phyloP scores from a whole-genome alignment of 345 rosid genomes.

The Eucalyptus pumila region DNA sequence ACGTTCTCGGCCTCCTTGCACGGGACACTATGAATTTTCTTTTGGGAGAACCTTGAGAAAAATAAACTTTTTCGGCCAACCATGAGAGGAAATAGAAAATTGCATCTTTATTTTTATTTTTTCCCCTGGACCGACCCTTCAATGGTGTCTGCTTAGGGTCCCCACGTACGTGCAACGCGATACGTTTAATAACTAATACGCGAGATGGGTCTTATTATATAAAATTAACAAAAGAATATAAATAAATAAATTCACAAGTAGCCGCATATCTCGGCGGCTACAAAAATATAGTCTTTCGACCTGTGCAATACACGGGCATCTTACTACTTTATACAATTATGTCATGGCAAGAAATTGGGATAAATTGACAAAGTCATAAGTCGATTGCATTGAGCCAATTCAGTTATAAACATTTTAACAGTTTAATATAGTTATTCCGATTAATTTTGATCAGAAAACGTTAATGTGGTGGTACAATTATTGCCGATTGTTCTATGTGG shows the following conservation, averaged over 20 bases:
- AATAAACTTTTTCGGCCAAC: background rate
- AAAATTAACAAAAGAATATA: background rate
- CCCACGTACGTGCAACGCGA: background rate
- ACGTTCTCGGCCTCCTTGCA: background rate
- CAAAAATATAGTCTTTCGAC: background rate
- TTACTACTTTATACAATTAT: background rate
- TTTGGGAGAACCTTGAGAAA: background rate
- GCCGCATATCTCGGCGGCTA: background rate
- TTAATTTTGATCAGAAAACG: accelerated
- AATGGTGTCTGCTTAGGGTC: background rate
- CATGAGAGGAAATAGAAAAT: background rate
- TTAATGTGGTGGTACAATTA: accelerated
- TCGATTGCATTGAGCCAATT: accelerated
- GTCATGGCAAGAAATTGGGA: background rate
- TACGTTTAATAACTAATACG: background rate
- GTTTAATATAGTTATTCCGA: accelerated
- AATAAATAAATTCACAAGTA: background rate
- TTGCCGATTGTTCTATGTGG: accelerated
- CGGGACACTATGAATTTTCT: background rate
- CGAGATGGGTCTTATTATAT: background rate
- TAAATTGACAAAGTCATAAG: background rate
- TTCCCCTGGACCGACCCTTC: background rate
- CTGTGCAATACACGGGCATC: background rate
- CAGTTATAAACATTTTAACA: accelerated
- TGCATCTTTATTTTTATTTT: background rate